These are phyloP conservation scores for Candida ovalis DNA, from an alignment of 805 yeast genomes.

Conservation along the genomic window DNA sequence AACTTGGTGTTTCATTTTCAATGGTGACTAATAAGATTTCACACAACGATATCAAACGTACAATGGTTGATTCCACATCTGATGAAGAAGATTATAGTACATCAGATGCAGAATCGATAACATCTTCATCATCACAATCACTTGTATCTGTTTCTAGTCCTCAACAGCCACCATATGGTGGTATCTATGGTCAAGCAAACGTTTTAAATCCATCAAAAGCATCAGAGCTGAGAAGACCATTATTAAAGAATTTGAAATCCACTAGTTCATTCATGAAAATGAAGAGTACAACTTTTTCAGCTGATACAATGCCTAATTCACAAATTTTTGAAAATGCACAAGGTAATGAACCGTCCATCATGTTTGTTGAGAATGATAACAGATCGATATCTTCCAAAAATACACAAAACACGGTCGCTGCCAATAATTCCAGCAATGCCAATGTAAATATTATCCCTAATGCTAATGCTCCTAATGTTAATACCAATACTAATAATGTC, in stretches of 20 bases:
- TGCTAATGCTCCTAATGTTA: background rate
- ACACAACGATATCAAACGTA: slow-evolving; percentile 28
- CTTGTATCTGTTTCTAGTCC: slow-evolving; percentile 1
- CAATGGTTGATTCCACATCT: slow-evolving; percentile 21
- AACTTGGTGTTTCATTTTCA: slow-evolving; percentile 72
- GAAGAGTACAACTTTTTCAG: slow-evolving; percentile 39
- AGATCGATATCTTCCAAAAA: slow-evolving; percentile 14
- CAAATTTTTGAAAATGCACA: slow-evolving; percentile 63
- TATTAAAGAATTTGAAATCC: slow-evolving; percentile 19
- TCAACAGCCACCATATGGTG: background rate
- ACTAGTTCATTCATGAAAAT: slow-evolving; percentile 17
- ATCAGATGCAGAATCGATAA: slow-evolving; percentile 24
- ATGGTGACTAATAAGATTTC: slow-evolving; percentile 62
- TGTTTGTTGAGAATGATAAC: slow-evolving; percentile 49
- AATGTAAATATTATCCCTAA: background rate
- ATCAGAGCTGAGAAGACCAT: slow-evolving; percentile 20
- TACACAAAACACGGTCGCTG: background rate
- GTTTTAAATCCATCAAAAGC: slow-evolving; percentile 10
- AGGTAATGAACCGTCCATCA: slow-evolving; percentile 63
- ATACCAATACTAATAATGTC: background rate
- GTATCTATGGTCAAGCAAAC: background rate
- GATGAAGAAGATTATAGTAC: slow-evolving; percentile 23
- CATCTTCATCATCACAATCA: slow-evolving; percentile 17
- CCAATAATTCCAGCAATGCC: background rate
- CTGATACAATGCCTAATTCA: slow-evolving; percentile 68